Conservation (phyloP, 805 yeast species). For the Clavispora carvajalis region DNA sequence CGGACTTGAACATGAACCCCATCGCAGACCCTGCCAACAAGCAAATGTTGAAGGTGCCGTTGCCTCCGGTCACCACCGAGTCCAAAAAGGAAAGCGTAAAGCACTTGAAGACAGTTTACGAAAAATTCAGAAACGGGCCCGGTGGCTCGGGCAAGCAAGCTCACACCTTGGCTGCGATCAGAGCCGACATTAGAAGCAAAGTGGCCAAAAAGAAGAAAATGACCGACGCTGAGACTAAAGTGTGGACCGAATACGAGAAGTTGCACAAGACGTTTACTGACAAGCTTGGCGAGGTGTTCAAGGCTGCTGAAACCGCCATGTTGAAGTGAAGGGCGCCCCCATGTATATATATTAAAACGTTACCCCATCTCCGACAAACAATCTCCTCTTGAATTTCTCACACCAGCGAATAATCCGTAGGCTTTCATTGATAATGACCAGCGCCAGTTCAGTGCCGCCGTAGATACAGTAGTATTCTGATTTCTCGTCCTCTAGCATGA, state of each 20-base stretch:
- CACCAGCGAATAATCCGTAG: constrained; percentile 72
- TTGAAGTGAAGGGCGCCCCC: constrained; percentile 18
- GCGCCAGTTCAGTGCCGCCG: constrained; percentile 47
- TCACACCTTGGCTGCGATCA: constrained; percentile 38
- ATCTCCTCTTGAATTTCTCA: constrained; percentile 57
- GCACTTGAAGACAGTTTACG: constrained; percentile 61
- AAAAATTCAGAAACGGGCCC: constrained; percentile 50
- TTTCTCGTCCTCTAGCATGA: constrained; percentile 28
- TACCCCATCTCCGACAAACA: constrained; percentile 66
- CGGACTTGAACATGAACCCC: constrained; percentile 74
- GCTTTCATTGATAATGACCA: constrained; percentile 56
- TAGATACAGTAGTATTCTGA: constrained; percentile 37
- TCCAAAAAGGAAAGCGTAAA: constrained; percentile 52
- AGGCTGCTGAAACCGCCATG: constrained; percentile 42
- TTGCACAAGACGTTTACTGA: constrained; percentile 60
- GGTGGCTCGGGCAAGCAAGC: constrained; percentile 28
- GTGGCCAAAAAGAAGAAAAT: constrained; percentile 44
- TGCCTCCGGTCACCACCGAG: constrained; percentile 73
- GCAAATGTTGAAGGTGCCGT: constrained; percentile 65
- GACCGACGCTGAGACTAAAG: constrained; percentile 49
- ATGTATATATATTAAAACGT: constrained; percentile 3
- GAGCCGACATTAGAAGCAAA: constrained; percentile 52
- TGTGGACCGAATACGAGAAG: constrained; percentile 60
- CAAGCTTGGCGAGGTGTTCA: constrained; percentile 42
- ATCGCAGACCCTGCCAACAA: constrained; percentile 68